Percentiles rank a stretch among this genome's conserved stretches.
Evolutionary conservation across 2,329 filamentous ascomycete species (phyloP).

Genomic region (Emmonsiellopsis sp.): DNA sequence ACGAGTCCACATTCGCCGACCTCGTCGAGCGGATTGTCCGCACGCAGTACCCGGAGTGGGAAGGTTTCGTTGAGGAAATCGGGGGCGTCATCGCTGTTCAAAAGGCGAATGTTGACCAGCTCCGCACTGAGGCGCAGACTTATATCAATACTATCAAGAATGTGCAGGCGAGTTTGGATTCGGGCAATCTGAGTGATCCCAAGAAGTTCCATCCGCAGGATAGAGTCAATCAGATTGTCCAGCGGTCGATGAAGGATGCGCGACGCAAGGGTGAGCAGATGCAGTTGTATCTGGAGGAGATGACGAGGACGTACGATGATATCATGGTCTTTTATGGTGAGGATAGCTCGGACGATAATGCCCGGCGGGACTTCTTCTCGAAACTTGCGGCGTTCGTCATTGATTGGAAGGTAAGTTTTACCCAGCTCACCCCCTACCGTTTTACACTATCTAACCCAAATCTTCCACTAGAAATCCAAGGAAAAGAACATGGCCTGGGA

Average conservation of each 20-base stretch:
- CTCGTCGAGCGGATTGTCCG: constrained; percentile 93
- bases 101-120: constrained; percentile 90
- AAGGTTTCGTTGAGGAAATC: constrained; percentile 79
- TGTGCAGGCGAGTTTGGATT: constrained; percentile 82
- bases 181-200: constrained; percentile 86
- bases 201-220: constrained; percentile 98
- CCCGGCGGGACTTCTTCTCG: constrained; percentile 88
- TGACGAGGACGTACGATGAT: constrained; percentile 82
- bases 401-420: constrained; percentile 67
- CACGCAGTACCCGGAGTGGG: constrained; percentile 94
- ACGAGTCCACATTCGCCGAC: constrained; percentile 91
- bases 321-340: constrained; percentile 97
- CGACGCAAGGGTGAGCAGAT: constrained; percentile 92
- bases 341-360: constrained; percentile 81
- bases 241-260: constrained; percentile 93
- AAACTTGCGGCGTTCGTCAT: constrained; percentile 83
- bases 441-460: neutral
- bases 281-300: constrained; percentile 86
- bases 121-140: constrained; percentile 74
- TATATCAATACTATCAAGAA: constrained; percentile 96
- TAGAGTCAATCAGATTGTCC: constrained; percentile 81
- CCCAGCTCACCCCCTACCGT: neutral
- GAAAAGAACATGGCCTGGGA: constrained; percentile 85
- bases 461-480: constrained; percentile 56
- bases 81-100: constrained; percentile 65